Conservation (phyloP, 1,139 yeast genomes). For the Suhomyces terraborum region DNA sequence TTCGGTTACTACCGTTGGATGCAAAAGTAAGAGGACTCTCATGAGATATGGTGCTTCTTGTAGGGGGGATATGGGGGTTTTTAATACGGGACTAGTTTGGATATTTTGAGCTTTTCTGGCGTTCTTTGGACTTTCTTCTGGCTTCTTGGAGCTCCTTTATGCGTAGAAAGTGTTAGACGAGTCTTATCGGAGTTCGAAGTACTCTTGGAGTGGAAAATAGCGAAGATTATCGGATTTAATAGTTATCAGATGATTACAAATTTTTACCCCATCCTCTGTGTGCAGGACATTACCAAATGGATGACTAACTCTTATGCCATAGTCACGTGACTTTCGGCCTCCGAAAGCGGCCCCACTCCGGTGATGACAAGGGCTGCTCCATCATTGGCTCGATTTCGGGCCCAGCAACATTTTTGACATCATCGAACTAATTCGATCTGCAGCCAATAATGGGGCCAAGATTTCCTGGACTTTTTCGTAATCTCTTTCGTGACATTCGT, state of each 20-base stretch:
- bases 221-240: not conserved
- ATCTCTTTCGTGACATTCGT: too few species aligned
- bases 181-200: not conserved
- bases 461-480: too few species aligned
- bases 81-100: not conserved
- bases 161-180: not conserved
- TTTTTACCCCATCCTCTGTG: conserved; percentile 3
- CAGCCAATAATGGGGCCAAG: too few species aligned
- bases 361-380: too few species aligned
- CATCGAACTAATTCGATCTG: too few species aligned
- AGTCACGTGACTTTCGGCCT: conserved; percentile 4
- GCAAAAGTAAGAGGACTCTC: conserved; percentile 56
- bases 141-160: too few species aligned
- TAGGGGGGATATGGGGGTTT: not conserved
- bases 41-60: too few species aligned
- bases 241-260: conserved; percentile 12
- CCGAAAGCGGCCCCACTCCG: conserved; percentile 9
- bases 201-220: too few species aligned
- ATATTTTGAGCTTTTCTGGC: not conserved
- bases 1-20: conserved; percentile 71
- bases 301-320: not conserved
- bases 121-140: not conserved
- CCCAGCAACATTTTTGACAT: too few species aligned
- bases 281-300: not conserved
- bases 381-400: too few species aligned